Evolutionary conservation across 179 eudicot genomes (phyloP), one percentile per base, ranked within the genome.

Genomic region (Spinacia oleracea): DNA sequence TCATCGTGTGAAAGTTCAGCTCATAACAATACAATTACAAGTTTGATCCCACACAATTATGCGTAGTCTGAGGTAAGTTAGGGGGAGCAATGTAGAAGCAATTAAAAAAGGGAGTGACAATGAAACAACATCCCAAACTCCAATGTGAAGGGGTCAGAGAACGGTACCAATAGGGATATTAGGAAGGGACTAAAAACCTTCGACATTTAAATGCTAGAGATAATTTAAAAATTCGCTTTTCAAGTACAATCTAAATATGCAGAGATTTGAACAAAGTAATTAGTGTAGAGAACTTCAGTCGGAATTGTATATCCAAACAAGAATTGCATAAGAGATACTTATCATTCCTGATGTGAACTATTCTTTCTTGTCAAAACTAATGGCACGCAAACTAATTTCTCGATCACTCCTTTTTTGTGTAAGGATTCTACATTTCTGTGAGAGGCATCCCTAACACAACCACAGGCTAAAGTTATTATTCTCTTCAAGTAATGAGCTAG

Each of bases 291-390:
- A 45, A 53, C n/a, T 60, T 7, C 38, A n/a, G n/a, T n/a, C n/a
- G n/a, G n/a, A n/a, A n/a, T n/a, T n/a, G n/a, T n/a, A n/a, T n/a
- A n/a, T n/a, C n/a, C n/a, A n/a, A n/a, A n/a, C n/a, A n/a, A n/a
- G n/a, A n/a, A n/a, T n/a, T n/a, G n/a, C n/a, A n/a, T n/a, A 16
- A 53, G 21, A 46, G 68, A 83, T 38, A 46, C 82, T 76, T 76
- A 91, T 97, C 91, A 70, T 81, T 76, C 83, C 80, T 66, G 73
- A 43, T 80, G 77, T 34, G 80, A 74, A 80, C 63, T 48, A 66
- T 53, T n/a, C 84, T 15, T 84, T 86, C 77, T 75, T 90, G 76
- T 86, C 86, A 80, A 90, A 88, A 82, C 88, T 90, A 75, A 89
- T 74, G 12, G 84, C 79, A 75, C 80, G 85, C 77, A 69, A 69